Base-by-base conservation (phyloP, 148 eudicot genomes). In the Silene latifolia region DNA sequence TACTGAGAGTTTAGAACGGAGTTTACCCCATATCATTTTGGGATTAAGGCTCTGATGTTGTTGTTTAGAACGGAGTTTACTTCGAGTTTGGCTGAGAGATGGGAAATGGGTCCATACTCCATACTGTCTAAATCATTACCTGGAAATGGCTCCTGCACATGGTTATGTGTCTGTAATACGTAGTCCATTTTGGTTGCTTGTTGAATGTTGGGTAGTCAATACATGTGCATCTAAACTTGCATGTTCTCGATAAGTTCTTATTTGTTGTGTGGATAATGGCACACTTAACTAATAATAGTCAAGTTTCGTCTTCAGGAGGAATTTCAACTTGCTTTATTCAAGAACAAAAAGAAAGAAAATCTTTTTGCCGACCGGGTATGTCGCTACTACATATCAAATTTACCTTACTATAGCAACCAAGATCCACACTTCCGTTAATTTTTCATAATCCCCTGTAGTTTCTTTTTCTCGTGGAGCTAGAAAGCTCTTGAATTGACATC, bases 351-450 rank as follows among this genome's bases (percentile, higher is more conserved):
- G 86, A 95, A 89, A 79, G 98, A 95, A 66, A 95, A 92, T 82
- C 88, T 95, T 69, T 95, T 95, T 75, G 97, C 98, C 54, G 90
- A 92, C 72, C 84, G 97, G 90, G 98, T 94, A 88, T 79, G 95
- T 57, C 67, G 39, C 42, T 57, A 5, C 4, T 54, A 12, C 19
- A 42, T 67, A 48, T 48, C 54, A 3, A 48, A 48, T 32, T 57
- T 72, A 35, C 25, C 58, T 0, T 44, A 15, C 54, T 35, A 9
- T 27, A 46, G 18, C 27, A 59, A 5, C 59, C 42, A 29, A 10
- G 69, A 23, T 32, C 20, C 53, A 25, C 23, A 39, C n/a, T n/a
- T n/a, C n/a, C n/a, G n/a, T n/a, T n/a, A n/a, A n/a, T n/a, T n/a
- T n/a, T n/a, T n/a, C n/a, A n/a, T n/a, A n/a, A n/a, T 65, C 48